These are phyloP conservation scores for Dichotomopilus funicola DNA, from an alignment of 2,329 filamentous ascomycete species.

Conservation along the genomic window DNA sequence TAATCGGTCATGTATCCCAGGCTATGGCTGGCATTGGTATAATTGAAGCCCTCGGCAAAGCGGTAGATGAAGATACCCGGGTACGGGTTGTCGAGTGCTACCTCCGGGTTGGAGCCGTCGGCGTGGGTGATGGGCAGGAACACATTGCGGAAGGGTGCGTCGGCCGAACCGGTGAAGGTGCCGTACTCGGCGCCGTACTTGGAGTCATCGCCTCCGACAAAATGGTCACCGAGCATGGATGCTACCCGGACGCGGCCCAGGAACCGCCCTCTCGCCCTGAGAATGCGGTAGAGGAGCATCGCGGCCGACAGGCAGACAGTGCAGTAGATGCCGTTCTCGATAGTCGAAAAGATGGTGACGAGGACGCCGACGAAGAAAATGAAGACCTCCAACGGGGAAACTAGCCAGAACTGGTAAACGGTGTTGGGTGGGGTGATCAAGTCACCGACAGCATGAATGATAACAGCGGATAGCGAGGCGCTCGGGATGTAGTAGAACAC, in stretches of 20 bases:
- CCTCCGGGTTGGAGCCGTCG: constrained; percentile 84
- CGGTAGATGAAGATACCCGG: constrained; percentile 95
- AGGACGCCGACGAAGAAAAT: constrained; percentile 93
- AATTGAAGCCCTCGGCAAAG: constrained; percentile 92
- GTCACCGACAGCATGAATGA: constrained; percentile 92
- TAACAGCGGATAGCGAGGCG: constrained; percentile 74
- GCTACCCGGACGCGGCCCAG: constrained; percentile 78
- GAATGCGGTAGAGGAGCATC: constrained; percentile 73
- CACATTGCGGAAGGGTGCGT: constrained; percentile 60
- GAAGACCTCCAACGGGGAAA: constrained; percentile 81
- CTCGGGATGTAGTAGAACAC: constrained; percentile 93
- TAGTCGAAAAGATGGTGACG: constrained; percentile 79
- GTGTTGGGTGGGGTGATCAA: constrained; percentile 86
- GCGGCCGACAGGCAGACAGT: constrained; percentile 73
- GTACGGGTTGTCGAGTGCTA: constrained; percentile 74
- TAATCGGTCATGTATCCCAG: constrained; percentile 68
- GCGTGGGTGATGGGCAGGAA: constrained; percentile 81
- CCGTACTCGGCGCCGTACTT: constrained; percentile 48
- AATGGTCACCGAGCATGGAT: constrained; percentile 71
- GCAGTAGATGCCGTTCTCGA: constrained; percentile 88
- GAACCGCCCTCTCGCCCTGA: constrained; percentile 77
- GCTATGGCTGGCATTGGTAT: constrained; percentile 86
- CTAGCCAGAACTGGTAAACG: constrained; percentile 90
- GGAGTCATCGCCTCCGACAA: constrained; percentile 54
- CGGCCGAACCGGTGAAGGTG: constrained; percentile 41